Evolutionary conservation across 768 basidiomycete species (phyloP).

Genomic region (Tephrocybe sp.): DNA sequence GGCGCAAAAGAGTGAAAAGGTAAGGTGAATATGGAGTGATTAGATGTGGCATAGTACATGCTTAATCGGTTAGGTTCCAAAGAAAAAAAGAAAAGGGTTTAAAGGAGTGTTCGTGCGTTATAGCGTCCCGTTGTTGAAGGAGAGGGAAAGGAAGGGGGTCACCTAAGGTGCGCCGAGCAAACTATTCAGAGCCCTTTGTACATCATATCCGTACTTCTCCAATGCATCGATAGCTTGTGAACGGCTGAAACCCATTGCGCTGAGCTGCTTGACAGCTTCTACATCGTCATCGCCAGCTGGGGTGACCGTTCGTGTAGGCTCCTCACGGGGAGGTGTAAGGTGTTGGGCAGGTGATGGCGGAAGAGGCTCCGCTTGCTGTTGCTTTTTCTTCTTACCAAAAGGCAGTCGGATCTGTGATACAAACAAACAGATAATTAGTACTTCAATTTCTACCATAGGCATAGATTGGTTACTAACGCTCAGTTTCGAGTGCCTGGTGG

Average conservation of each 20-base stretch:
- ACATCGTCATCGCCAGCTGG: slow-evolving; percentile 71
- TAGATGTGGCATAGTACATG: slow-evolving; percentile 1
- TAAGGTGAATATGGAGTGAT: neutral
- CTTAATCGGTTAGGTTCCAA: neutral
- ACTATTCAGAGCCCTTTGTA: slow-evolving; percentile 74
- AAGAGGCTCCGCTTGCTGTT: slow-evolving; percentile 48
- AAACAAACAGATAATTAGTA: slow-evolving; percentile 3
- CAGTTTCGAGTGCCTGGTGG: slow-evolving; percentile 69
- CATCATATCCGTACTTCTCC: slow-evolving; percentile 82
- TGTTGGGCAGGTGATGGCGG: slow-evolving; percentile 38
- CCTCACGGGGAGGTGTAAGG: slow-evolving; percentile 46
- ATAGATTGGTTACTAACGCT: slow-evolving; percentile 54
- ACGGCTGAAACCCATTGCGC: slow-evolving; percentile 90
- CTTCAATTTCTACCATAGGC: neutral
- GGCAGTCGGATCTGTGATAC: slow-evolving; percentile 63
- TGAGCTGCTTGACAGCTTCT: slow-evolving; percentile 75
- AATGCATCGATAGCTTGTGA: slow-evolving; percentile 80
- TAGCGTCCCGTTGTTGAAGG: neutral
- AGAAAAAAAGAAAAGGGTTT: neutral
- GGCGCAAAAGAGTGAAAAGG: neutral
- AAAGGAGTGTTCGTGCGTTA: neutral
- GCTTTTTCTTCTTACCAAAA: slow-evolving; percentile 76
- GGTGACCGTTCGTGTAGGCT: slow-evolving; percentile 38
- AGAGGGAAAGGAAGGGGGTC: neutral
- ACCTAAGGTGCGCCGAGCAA: slow-evolving; percentile 39